A percentile compares a stretch with the other conserved stretches of the same genome.
Evolutionary conservation across 371 early-diverging fungal species (phyloP).

Genomic region (Ordospora colligata): DNA sequence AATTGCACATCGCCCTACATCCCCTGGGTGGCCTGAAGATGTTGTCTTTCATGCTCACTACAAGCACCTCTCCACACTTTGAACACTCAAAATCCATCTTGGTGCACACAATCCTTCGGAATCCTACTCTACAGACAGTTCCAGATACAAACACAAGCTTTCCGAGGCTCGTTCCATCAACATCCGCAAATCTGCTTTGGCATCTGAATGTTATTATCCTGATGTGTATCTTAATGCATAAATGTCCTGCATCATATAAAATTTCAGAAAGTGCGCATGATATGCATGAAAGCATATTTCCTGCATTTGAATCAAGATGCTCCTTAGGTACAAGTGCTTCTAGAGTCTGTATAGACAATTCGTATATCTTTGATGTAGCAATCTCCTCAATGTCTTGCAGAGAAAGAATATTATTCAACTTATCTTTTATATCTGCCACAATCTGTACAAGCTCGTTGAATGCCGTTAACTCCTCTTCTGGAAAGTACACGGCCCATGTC

Average conservation of each 20-base stretch:
- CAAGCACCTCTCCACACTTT: conserved; percentile 53
- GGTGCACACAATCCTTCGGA: conserved; percentile 27
- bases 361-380: neutral
- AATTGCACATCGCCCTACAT: conserved; percentile 50
- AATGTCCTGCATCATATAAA: neutral
- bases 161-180: neutral
- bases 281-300: conserved; percentile 22
- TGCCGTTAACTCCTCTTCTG: conserved; percentile 33
- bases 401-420: neutral
- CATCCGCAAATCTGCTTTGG: neutral
- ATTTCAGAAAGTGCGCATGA: conserved; percentile 35
- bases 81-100: conserved; percentile 50
- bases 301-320: neutral
- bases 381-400: neutral
- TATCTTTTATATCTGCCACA: conserved; percentile 3
- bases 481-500: conserved; percentile 45
- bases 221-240: neutral
- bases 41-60: conserved; percentile 17
- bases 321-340: neutral
- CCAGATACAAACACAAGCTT: conserved; percentile 48
- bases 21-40: conserved; percentile 41
- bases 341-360: neutral
- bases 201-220: neutral
- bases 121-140: conserved; percentile 51
- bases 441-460: conserved; percentile 25